Conservation (phyloP, 1,139 yeast genomes). For the Debaryomyces sp. region DNA sequence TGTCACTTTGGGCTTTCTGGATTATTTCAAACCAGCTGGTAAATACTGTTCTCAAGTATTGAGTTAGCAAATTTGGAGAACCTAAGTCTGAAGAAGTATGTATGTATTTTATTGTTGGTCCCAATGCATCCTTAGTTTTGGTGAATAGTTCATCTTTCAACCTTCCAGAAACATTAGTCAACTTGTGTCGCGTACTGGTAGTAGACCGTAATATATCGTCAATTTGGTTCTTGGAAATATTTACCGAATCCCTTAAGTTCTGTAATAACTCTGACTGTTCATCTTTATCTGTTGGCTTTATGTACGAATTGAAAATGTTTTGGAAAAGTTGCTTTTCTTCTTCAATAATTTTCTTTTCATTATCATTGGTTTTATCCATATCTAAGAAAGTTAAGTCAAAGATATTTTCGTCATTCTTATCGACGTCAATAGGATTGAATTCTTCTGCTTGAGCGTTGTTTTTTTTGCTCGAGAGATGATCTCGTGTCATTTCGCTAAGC, state of each 20-base stretch:
- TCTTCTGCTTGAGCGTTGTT: constrained; percentile 5
- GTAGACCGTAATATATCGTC: constrained; percentile 5
- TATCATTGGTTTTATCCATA: constrained; percentile 1
- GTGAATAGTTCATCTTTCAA: constrained; percentile 20
- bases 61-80: constrained; percentile 16
- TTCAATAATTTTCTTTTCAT: constrained; percentile 16
- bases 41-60: constrained; percentile 19
- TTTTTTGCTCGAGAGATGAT: background rate
- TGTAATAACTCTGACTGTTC: constrained; percentile 4
- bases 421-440: constrained; percentile 15
- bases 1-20: constrained; percentile 2
- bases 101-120: constrained; percentile 28
- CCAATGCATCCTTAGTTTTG: constrained; percentile 24
- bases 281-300: constrained; percentile 9
- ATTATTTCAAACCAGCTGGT: constrained; percentile 16
- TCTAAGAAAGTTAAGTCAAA: constrained; percentile 20
- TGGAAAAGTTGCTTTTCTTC: constrained; percentile 28
- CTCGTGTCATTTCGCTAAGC: constrained; percentile 1
- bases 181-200: constrained; percentile 5
- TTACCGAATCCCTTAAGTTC: constrained; percentile 8
- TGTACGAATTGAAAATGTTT: constrained; percentile 28
- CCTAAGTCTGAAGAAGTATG: constrained; percentile 12
- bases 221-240: constrained; percentile 6
- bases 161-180: constrained; percentile 11
- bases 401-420: constrained; percentile 19